Evolutionary conservation across 352 stramenopile species (phyloP).

Genomic region (Phytopythium aichiense): DNA sequence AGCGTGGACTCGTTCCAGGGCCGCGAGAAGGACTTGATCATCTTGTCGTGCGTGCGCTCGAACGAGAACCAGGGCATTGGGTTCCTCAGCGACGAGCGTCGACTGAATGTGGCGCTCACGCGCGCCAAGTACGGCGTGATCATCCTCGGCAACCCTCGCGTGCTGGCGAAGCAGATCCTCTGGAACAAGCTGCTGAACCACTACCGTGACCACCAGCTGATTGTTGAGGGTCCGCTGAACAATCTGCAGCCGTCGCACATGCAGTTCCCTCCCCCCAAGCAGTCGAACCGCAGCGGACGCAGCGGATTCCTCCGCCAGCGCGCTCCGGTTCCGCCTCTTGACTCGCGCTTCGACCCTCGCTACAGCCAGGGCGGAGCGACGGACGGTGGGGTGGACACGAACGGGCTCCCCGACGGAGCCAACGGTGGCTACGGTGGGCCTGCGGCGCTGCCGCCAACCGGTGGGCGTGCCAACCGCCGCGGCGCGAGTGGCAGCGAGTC

Average conservation of each 20-base stretch:
- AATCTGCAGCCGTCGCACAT: constrained; percentile 97
- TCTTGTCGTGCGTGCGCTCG: constrained; percentile 97
- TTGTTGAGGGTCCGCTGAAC: constrained; percentile 96
- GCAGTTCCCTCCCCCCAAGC: constrained; percentile 90
- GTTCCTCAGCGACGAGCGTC: constrained; percentile 97
- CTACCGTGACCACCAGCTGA: constrained; percentile 94
- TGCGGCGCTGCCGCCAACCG: constrained; percentile 1
- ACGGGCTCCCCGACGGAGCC: constrained; percentile 8
- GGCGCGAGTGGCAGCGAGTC: constrained; percentile 14
- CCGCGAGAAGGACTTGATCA: constrained; percentile 99
- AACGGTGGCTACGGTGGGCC: constrained; percentile 11
- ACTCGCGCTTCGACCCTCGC: constrained; percentile 82
- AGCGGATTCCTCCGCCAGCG: constrained; percentile 44
- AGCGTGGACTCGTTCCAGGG: constrained; percentile 99
- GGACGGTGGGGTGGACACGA: constrained; percentile 9
- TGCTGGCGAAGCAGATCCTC: constrained; percentile 96
- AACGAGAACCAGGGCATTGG: constrained; percentile 99
- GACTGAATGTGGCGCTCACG: constrained; percentile 99
- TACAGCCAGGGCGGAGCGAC: constrained; percentile 51
- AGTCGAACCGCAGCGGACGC: constrained; percentile 26
- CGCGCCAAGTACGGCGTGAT: constrained; percentile 98
- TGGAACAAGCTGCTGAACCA: constrained; percentile 97
- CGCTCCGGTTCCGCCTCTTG: constrained; percentile 55
- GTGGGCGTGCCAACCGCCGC: constrained; percentile 5
- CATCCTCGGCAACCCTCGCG: constrained; percentile 96